Base-by-base conservation (phyloP, 2,329 filamentous ascomycete genomes). In the Ophiostoma angusticollis region DNA sequence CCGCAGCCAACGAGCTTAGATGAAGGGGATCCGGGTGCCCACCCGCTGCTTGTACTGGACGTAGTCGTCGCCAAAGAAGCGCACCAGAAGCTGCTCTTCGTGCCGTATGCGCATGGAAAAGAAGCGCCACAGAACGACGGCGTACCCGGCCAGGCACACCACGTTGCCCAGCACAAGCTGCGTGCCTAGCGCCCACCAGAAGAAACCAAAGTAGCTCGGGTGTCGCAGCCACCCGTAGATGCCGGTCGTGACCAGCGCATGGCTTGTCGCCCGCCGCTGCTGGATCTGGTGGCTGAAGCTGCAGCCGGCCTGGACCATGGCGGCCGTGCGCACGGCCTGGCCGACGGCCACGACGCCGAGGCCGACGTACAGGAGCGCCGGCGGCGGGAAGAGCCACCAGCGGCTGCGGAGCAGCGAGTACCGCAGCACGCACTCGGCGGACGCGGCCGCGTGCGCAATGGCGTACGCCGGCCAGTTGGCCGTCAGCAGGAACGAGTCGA, bases 161-260 rank as follows among this genome's bases (percentile, higher is more conserved):
- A 72, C 61, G 59, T 98, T 98, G 14, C 89, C 89, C 47, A 95
- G 67, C 39, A 93, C 75, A 31, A 96, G 54, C 65, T 98, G 91
- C 11, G 87, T 94, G 5, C 91, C 91, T n/a, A 96, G 54, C 0
- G 84, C 85, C 89, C 89, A 98, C 78, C 86, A 96, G 60, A 94
- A 98, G 64, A 95, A 98, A 4, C 89, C 91, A 63, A 96, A 95
- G 61, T 98, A 98, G 43, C 81, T 82, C 11, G 91, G 91, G 58
- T 98, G 91, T 18, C 91, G 68, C 37, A 93, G 63, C 31, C 71
- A 58, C 7, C 65, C 63, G 58, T 96, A 98, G 24, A 96, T 63
- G 1, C 91, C 91, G 21, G 65, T 66, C 0, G 81, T 93, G 3
- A 98, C 83, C n/a, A 98, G 70, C 33, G 67, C 67, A 58, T 98